Evolutionary conservation across 176 grass and related monocot genomes (phyloP).

Genomic region (Carex scoparia): DNA sequence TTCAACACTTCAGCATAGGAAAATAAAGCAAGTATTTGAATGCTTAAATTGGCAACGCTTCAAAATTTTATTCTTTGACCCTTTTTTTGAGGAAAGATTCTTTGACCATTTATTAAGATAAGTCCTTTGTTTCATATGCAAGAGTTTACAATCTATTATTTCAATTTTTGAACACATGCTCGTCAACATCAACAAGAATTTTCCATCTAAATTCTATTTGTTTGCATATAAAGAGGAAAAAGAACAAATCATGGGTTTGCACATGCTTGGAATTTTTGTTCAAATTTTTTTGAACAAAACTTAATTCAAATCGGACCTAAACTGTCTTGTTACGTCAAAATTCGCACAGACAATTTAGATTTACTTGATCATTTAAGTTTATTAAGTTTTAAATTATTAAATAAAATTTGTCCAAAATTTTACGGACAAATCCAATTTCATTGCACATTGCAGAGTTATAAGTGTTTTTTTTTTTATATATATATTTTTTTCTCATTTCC

Average conservation of each 20-base stretch:
- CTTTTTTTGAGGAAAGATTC: not conserved
- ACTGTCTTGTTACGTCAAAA: too few species aligned
- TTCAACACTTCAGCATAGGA: too few species aligned
- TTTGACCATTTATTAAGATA: not conserved
- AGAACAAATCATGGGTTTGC: not conserved
- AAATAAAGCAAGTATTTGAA: not conserved
- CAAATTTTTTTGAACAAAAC: too few species aligned
- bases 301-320: too few species aligned
- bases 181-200: not conserved
- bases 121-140: not conserved
- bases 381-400: too few species aligned
- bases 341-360: too few species aligned
- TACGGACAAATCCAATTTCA: too few species aligned
- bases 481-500: not conserved
- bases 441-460: not conserved
- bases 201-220: not conserved
- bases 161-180: not conserved
- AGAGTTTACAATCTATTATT: not conserved
- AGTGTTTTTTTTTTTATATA: not conserved
- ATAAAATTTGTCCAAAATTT: too few species aligned
- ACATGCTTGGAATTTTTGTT: not conserved
- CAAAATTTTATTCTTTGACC: not conserved
- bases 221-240: not conserved
- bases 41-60: not conserved
- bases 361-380: too few species aligned